A percentile compares a stretch with the other conserved stretches of the same genome.
phyloP scores from a whole-genome alignment of 176 grass and related monocot species.

The Stipa capillata region DNA sequence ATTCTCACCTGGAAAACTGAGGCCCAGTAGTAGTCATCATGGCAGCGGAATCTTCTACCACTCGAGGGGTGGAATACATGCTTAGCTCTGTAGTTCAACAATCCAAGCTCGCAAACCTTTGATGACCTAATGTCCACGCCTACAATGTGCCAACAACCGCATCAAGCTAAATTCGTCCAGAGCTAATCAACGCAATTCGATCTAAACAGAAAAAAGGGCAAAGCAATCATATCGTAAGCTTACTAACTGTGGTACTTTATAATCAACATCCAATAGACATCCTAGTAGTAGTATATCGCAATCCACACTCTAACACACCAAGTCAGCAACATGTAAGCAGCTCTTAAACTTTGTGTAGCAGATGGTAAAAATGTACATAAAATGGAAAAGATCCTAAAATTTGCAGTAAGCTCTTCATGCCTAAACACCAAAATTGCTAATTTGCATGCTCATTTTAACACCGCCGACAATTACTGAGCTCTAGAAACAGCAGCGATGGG shows the following conservation, averaged over 20 bases:
- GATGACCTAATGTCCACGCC: constrained; percentile 82
- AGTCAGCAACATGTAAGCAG: background rate
- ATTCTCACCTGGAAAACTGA: constrained; percentile 80
- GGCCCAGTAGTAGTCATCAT: constrained; percentile 97
- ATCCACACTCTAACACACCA: background rate
- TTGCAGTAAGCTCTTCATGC: background rate
- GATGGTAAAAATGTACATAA: background rate
- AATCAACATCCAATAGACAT: background rate
- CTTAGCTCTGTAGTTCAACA: constrained; percentile 90
- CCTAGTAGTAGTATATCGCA: background rate
- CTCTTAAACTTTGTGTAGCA: background rate
- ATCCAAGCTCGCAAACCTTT: constrained; percentile 76
- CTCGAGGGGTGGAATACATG: constrained; percentile 75
- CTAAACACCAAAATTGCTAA: background rate
- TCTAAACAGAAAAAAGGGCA: background rate
- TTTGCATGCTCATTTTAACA: background rate
- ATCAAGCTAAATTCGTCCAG: constrained; percentile 7
- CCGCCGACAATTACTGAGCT: background rate
- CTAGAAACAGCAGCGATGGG: background rate
- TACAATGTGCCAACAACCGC: constrained; percentile 23
- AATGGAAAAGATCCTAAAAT: background rate
- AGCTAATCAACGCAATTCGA: background rate
- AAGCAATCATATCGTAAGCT: background rate
- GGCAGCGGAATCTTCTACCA: constrained; percentile 68
- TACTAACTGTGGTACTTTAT: background rate